These are phyloP conservation scores for Thyridium curvatum DNA, from an alignment of 2,329 filamentous ascomycete genomes.

Conservation along the genomic window DNA sequence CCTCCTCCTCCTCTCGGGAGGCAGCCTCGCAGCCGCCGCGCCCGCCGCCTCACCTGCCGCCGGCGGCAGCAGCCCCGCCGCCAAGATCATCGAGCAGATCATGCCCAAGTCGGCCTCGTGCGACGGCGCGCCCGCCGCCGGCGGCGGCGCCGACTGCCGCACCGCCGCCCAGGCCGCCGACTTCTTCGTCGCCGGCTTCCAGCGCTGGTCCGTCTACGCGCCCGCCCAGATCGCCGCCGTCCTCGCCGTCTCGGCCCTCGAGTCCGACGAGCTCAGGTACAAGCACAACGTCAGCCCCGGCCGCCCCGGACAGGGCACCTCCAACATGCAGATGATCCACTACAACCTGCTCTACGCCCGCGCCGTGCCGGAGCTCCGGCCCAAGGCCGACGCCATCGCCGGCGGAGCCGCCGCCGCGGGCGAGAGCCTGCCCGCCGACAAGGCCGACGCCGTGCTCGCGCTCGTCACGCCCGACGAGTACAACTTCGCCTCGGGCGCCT, in stretches of 20 bases:
- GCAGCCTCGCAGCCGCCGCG: conserved; percentile 15
- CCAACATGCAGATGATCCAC: conserved; percentile 39
- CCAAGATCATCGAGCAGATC: conserved; percentile 42
- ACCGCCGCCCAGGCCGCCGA: conserved; percentile 57
- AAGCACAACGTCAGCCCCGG: conserved; percentile 58
- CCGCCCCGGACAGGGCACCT: conserved; percentile 64
- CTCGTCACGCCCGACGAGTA: conserved; percentile 40
- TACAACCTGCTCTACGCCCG: conserved; percentile 43
- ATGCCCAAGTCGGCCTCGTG: conserved; percentile 53
- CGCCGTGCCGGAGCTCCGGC: conserved; percentile 27
- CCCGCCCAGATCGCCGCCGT: conserved; percentile 62
- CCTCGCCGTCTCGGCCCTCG: conserved; percentile 64
- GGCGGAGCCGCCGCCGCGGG: conserved; percentile 20
- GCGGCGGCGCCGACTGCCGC: conserved; percentile 60
- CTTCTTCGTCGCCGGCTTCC: conserved; percentile 49
- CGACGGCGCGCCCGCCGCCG: conserved; percentile 32
- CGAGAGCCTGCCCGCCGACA: conserved; percentile 3
- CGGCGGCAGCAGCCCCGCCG: conserved; percentile 12
- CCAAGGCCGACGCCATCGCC: conserved; percentile 12
- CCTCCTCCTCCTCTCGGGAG: conserved; percentile 18
- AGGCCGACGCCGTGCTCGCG: conserved; percentile 33
- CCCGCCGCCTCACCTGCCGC: conserved; percentile 8
- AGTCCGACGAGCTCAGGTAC: conserved; percentile 64
- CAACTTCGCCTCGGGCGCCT: conserved; percentile 47
- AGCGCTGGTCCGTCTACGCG: conserved; percentile 46